Conservation (phyloP, 345 rosid genomes). For the Corchorus olitorius region DNA sequence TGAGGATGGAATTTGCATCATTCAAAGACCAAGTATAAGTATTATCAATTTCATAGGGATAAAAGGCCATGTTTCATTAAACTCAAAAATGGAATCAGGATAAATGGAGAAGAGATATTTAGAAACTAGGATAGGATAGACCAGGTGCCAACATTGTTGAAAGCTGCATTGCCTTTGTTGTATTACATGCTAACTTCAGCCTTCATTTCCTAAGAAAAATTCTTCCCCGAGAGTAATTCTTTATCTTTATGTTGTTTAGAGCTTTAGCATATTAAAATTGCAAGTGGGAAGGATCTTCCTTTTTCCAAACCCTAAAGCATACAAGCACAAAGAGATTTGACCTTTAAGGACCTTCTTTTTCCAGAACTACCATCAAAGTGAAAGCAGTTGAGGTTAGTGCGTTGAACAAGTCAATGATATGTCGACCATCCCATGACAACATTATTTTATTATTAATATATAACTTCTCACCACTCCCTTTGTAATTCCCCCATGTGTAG, state of each 20-base stretch:
- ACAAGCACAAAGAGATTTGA: not conserved
- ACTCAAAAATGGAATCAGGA: not conserved
- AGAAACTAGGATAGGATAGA: not conserved
- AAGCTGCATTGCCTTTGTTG: not conserved
- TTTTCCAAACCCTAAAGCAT: not conserved
- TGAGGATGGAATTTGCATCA: not conserved
- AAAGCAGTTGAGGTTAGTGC: not conserved
- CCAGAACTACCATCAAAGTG: not conserved
- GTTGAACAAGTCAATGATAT: not conserved
- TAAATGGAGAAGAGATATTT: not conserved
- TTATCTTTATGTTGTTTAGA: not conserved
- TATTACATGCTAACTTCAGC: not conserved
- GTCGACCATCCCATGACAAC: not conserved
- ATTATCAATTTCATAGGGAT: not conserved
- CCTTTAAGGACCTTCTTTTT: not conserved
- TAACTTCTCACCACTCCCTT: not conserved
- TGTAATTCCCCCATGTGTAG: not conserved
- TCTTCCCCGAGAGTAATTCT: not conserved
- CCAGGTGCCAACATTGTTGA: not conserved
- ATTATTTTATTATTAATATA: not conserved
- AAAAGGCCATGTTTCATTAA: not conserved
- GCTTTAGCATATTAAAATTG: not conserved
- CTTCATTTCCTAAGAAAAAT: not conserved
- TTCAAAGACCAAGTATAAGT: too few species aligned
- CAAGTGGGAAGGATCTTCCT: not conserved